Percentiles rank a stretch among this genome's conserved stretches.
Evolutionary conservation across 192 early-diverging fungal genomes (phyloP).

Genomic region (Coemansia biformis): DNA sequence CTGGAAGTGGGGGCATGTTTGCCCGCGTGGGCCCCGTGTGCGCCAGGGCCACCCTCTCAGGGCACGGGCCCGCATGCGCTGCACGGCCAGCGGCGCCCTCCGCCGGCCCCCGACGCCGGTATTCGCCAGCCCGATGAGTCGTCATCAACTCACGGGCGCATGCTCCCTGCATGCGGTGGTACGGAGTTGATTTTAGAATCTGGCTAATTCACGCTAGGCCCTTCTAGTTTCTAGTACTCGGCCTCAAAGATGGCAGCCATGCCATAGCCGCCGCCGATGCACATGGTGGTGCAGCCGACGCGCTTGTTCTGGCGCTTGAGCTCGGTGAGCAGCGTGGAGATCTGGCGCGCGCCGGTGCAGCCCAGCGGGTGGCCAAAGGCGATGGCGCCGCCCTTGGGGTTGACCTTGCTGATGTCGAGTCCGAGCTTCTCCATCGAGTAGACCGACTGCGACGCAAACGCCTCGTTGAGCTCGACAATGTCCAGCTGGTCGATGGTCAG

Average conservation of each 20-base stretch:
- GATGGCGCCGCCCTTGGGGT: slow-evolving; percentile 98
- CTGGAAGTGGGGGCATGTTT: too few relatives aligned
- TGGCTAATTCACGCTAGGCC: too few relatives aligned
- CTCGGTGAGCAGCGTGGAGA: slow-evolving; percentile 91
- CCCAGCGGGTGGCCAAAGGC: slow-evolving; percentile 95
- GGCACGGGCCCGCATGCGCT: too few relatives aligned
- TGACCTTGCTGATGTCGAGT: slow-evolving; percentile 86
- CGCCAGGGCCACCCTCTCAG: too few relatives aligned
- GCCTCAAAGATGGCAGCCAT: slow-evolving; percentile 83
- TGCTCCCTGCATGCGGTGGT: too few relatives aligned
- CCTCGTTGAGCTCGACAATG: slow-evolving; percentile 94
- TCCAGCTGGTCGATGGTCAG: slow-evolving; percentile 74
- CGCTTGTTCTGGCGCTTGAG: slow-evolving; percentile 80
- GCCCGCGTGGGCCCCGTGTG: too few relatives aligned
- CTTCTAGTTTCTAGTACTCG: slow-evolving; percentile 41
- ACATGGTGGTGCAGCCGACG: slow-evolving; percentile 86
- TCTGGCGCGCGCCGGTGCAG: slow-evolving; percentile 92
- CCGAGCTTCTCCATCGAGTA: slow-evolving; percentile 86
- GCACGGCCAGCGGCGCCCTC: too few relatives aligned
- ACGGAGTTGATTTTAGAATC: too few relatives aligned
- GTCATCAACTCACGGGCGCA: too few relatives aligned
- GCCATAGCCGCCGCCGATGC: slow-evolving; percentile 88
- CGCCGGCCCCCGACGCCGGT: too few relatives aligned
- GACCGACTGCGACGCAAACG: slow-evolving; percentile 95
- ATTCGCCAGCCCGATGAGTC: too few relatives aligned